A percentile compares a stretch with the other conserved stretches of the same genome.
phyloP scores from a whole-genome alignment of 495 filamentous ascomycete species.

The Penicillium parvum region DNA sequence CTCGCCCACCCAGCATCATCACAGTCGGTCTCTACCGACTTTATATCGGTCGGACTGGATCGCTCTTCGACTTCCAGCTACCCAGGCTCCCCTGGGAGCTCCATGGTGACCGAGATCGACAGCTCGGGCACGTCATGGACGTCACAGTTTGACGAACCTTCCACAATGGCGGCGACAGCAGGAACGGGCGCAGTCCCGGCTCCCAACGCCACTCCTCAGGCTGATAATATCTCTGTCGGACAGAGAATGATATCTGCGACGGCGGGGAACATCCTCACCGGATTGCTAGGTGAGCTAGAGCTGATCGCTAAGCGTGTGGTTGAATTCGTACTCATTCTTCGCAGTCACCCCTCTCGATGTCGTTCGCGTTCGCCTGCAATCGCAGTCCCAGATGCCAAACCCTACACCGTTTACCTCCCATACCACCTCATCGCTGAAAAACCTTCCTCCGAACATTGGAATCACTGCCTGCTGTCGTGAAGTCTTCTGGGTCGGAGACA shows the following conservation, averaged over 20 bases:
- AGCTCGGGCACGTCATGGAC: constrained; percentile 34
- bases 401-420: constrained; percentile 42
- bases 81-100: constrained; percentile 6
- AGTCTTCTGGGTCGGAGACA: constrained; percentile 93
- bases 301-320: neutral
- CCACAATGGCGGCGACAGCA: constrained; percentile 35
- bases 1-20: constrained; percentile 1
- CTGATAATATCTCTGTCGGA: constrained; percentile 60
- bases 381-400: constrained; percentile 56
- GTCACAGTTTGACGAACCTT: constrained; percentile 27
- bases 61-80: constrained; percentile 7
- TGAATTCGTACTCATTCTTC: constrained; percentile 6
- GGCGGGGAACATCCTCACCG: constrained; percentile 83
- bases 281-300: constrained; percentile 66
- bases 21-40: constrained; percentile 5
- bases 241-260: constrained; percentile 96
- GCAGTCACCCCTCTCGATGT: constrained; percentile 94
- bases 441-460: constrained; percentile 71
- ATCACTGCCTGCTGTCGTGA: constrained; percentile 95
- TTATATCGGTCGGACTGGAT: constrained; percentile 19
- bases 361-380: constrained; percentile 90
- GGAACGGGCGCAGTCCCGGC: constrained; percentile 22
- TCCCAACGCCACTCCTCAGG: constrained; percentile 10
- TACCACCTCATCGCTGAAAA: constrained; percentile 55
- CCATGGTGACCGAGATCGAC: constrained; percentile 13